Evolutionary conservation across 2,329 filamentous ascomycete species (phyloP), one percentile per base, ranked within the genome.

Genomic region (Neocucurbitaria cava): DNA sequence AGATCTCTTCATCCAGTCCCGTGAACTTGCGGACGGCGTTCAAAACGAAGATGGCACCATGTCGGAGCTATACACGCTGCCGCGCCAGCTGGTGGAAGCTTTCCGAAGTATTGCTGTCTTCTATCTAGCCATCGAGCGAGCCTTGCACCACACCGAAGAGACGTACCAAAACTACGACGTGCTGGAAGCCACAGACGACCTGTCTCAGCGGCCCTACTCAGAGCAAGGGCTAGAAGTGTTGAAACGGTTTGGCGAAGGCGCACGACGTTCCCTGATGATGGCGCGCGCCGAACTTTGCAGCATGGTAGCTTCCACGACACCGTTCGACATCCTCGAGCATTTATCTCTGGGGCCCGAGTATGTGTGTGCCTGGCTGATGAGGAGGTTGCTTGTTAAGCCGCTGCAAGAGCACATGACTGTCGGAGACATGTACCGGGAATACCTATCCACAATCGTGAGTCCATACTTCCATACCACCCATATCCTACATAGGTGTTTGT

Each of bases 371-470:
- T 74, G 70, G 71, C 49, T 74, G 15, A 72, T 72, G 48, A 61
- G 72, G 21, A 56, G 67, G 11, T 38, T 75, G 15, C 47, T 72
- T 7, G 62, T 72, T 2, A 67, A 70, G 40, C 72, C 72, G 18
- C 46, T 72, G 1, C 61, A 71, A 8, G 56, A 59, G 17, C 58
- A 51, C 43, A 64, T 69, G 61, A 65, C 68, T 2, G 55, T 65
- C 5, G 64, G 61, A 7, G 72, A 73, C 20, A 63, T 74, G 58
- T 74, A 72, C 36, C 55, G 68, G 15, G 66, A 69, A 10, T 74
- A 72, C 33, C 50, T 73, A 1, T 72, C 67, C 3, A 69, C 61
- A 5, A 52, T 74, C 17, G 71, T 73, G 59, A 66, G 68, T 24
- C 13, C 1, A 21, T 15, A 30, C 13, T 21, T 17, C 23, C 18